These are phyloP conservation scores for Centaurea solstitialis DNA, from an alignment of 129 eudicot species.

Conservation along the genomic window DNA sequence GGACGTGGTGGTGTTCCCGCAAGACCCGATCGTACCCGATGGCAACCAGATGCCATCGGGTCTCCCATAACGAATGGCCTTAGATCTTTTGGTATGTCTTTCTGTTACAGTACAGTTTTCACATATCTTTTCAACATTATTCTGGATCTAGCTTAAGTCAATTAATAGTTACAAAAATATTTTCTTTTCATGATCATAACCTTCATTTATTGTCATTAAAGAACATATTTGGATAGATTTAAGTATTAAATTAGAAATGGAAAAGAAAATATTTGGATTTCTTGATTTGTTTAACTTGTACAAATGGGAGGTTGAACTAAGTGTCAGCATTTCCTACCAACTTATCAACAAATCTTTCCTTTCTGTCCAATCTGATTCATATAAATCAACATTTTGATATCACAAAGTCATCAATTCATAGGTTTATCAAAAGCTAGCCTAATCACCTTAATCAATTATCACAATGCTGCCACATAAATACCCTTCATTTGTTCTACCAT, in stretches of 20 bases:
- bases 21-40: too few relatives aligned
- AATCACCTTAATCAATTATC: neutral
- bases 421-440: neutral
- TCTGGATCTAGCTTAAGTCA: neutral
- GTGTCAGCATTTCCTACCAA: slow-evolving; percentile 34
- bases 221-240: neutral
- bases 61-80: too few relatives aligned
- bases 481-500: slow-evolving; percentile 30
- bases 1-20: too few relatives aligned
- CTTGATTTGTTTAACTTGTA: neutral
- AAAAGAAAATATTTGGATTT: neutral
- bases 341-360: slow-evolving; percentile 23
- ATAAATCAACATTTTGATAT: slow-evolving; percentile 5
- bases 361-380: slow-evolving; percentile 12
- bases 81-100: too few relatives aligned
- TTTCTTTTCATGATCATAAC: neutral
- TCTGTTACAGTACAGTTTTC: too few relatives aligned
- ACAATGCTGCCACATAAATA: slow-evolving; percentile 24
- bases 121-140: too few relatives aligned
- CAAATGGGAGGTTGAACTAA: slow-evolving; percentile 30
- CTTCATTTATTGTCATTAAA: neutral
- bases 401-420: neutral
- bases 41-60: too few relatives aligned
- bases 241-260: neutral
- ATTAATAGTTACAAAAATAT: neutral